Evolutionary conservation across 352 stramenopile genomes (phyloP).

Genomic region (Globisporangium nagaii): DNA sequence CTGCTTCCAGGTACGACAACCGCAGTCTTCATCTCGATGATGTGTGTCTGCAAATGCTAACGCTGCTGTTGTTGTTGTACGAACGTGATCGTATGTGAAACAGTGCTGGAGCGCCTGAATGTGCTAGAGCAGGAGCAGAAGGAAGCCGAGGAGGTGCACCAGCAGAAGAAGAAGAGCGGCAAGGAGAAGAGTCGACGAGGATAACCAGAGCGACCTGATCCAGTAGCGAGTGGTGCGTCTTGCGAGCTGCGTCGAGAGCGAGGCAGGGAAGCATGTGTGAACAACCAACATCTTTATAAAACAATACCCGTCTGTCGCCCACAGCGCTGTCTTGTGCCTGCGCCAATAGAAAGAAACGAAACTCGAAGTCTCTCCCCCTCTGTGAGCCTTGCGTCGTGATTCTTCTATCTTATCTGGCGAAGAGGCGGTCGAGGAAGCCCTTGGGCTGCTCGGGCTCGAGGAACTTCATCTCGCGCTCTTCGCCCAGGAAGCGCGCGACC

Average conservation of each 20-base stretch:
- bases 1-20: slow-evolving; percentile 51
- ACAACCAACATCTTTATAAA: slow-evolving; percentile 4
- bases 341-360: no score
- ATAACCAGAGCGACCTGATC: slow-evolving; percentile 20
- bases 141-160: slow-evolving; percentile 68
- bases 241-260: no score
- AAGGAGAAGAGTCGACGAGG: slow-evolving; percentile 70
- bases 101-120: slow-evolving; percentile 75
- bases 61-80: slow-evolving; percentile 8
- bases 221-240: no score
- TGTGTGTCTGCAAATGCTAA: slow-evolving; percentile 8
- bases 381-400: neutral
- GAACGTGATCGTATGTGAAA: neutral
- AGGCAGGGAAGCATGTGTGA: no score
- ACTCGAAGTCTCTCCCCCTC: no score
- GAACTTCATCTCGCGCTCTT: slow-evolving; percentile 85
- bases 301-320: neutral
- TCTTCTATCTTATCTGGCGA: slow-evolving; percentile 30
- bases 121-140: slow-evolving; percentile 75
- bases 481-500: slow-evolving; percentile 87
- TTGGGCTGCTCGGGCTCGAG: slow-evolving; percentile 80
- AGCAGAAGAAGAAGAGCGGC: slow-evolving; percentile 69
- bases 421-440: slow-evolving; percentile 70
- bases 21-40: neutral
- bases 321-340: no score